A percentile compares a stretch with the other conserved stretches of the same genome.
Evolutionary conservation across 805 yeast species (phyloP).

Genomic region (Candida maris): DNA sequence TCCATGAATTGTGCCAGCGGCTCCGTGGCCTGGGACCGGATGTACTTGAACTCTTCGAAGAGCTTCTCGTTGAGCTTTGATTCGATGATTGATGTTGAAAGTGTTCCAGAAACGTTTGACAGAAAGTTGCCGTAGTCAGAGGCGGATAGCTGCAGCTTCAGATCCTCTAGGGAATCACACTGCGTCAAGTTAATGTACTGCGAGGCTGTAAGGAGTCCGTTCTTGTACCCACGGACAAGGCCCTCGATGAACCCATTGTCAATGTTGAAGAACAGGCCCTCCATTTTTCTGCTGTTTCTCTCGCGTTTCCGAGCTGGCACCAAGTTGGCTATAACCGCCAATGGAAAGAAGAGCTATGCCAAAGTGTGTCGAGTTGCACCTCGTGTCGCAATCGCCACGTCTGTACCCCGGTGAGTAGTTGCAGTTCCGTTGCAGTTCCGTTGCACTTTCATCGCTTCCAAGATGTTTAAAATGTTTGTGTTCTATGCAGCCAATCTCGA

Average conservation of each 20-base stretch:
- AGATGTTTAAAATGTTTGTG: too few relatives aligned
- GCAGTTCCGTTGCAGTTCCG: too few relatives aligned
- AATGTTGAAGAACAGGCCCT: conserved; percentile 87
- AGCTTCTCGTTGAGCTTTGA: conserved; percentile 70
- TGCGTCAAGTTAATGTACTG: conserved; percentile 93
- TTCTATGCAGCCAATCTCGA: too few relatives aligned
- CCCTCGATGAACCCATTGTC: conserved; percentile 92
- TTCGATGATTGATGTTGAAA: conserved; percentile 85
- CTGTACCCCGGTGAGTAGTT: too few relatives aligned
- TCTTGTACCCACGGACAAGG: conserved; percentile 88
- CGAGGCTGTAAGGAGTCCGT: conserved; percentile 69
- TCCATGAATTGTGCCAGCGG: conserved; percentile 82
- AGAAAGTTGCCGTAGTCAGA: conserved; percentile 94
- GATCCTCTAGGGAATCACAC: conserved; percentile 91
- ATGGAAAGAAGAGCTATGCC: too few relatives aligned
- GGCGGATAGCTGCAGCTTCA: conserved; percentile 88
- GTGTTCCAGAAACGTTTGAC: conserved; percentile 74
- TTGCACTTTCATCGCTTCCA: too few relatives aligned
- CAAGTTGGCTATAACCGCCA: too few relatives aligned
- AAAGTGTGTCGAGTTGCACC: too few relatives aligned
- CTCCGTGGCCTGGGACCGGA: conserved; percentile 79
- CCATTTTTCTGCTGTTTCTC: too few relatives aligned
- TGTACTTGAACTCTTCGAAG: conserved; percentile 79
- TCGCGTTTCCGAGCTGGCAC: too few relatives aligned
- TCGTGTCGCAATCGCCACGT: too few relatives aligned